These are phyloP conservation scores for Metschnikowia koreensis DNA, from an alignment of 805 yeast genomes.

Conservation along the genomic window DNA sequence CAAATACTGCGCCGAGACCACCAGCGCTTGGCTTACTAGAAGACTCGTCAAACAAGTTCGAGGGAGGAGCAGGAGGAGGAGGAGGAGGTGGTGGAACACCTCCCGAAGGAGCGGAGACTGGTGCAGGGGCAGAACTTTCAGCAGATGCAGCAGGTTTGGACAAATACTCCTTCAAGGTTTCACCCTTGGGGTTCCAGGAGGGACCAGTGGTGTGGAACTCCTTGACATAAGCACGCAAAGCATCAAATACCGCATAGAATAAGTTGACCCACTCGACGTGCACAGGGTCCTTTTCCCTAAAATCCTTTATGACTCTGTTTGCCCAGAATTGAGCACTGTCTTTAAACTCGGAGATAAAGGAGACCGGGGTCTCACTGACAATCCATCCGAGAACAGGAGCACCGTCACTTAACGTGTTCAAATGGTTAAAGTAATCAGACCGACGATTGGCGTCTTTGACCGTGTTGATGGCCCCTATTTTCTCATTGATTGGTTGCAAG, in stretches of 20 bases:
- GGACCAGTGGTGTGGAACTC: slow-evolving; percentile 83
- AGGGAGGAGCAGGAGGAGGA: slow-evolving; percentile 86
- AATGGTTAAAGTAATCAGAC: slow-evolving; percentile 62
- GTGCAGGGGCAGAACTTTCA: slow-evolving; percentile 30
- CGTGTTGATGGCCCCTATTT: slow-evolving; percentile 55
- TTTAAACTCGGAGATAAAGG: slow-evolving; percentile 74
- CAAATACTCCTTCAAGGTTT: slow-evolving; percentile 52
- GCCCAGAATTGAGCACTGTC: slow-evolving; percentile 95
- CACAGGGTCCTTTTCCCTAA: slow-evolving; percentile 63
- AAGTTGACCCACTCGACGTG: slow-evolving; percentile 81
- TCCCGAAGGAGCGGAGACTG: slow-evolving; percentile 28
- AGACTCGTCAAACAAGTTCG: slow-evolving; percentile 54
- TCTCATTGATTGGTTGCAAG: slow-evolving; percentile 66
- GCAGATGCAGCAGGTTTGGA: slow-evolving; percentile 21
- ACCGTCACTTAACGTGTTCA: slow-evolving; percentile 86
- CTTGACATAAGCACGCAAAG: slow-evolving; percentile 69
- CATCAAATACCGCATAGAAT: slow-evolving; percentile 63
- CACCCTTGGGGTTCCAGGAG: slow-evolving; percentile 65
- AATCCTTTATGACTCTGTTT: slow-evolving; percentile 83
- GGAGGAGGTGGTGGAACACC: slow-evolving; percentile 63
- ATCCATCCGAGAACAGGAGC: slow-evolving; percentile 92
- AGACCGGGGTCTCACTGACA: slow-evolving; percentile 69
- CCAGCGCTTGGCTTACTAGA: slow-evolving; percentile 16
- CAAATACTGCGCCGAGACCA: slow-evolving; percentile 87
- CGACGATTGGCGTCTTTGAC: slow-evolving; percentile 75